phyloP scores from a whole-genome alignment of 2,329 filamentous ascomycete genomes.

The Sporothrix brunneoviolacea region DNA sequence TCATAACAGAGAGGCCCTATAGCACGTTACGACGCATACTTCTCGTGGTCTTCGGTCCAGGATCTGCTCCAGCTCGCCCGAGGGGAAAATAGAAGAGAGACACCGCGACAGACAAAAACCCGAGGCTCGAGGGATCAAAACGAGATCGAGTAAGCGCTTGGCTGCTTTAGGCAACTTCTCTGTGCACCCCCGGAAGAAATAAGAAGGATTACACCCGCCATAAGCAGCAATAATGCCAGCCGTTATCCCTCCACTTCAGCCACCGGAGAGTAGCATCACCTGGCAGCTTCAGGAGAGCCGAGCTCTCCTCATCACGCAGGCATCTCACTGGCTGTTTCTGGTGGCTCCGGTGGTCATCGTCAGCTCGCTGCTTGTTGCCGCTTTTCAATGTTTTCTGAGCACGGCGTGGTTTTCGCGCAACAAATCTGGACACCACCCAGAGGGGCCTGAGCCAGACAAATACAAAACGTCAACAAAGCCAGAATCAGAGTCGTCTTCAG shows the following conservation, averaged over 20 bases:
- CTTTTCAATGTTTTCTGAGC: not conserved
- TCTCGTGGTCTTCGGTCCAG: no score
- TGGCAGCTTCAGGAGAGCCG: not conserved
- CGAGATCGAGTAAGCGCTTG: conserved; percentile 12
- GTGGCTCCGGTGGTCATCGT: not conserved
- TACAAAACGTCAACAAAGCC: no score
- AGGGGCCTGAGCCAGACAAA: no score
- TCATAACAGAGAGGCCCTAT: not conserved
- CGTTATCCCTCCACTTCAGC: not conserved
- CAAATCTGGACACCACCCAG: no score
- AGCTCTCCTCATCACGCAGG: not conserved
- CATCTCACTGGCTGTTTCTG: conserved; percentile 8
- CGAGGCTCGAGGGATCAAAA: not conserved
- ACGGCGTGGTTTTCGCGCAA: no score
- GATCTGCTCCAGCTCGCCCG: no score
- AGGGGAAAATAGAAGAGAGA: not conserved
- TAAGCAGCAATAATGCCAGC: not conserved
- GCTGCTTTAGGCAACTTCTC: conserved; percentile 10
- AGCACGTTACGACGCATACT: no score
- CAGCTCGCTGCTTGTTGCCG: conserved; percentile 7
- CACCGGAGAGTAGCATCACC: not conserved
- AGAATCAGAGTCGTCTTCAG: not conserved
- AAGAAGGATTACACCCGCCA: not conserved
- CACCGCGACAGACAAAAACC: not conserved
- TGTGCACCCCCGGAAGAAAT: not conserved